A percentile compares a stretch with the other conserved stretches of the same genome.
These are phyloP conservation scores for Calonectria pteridis DNA, from an alignment of 2,329 filamentous ascomycete genomes.

Conservation along the genomic window DNA sequence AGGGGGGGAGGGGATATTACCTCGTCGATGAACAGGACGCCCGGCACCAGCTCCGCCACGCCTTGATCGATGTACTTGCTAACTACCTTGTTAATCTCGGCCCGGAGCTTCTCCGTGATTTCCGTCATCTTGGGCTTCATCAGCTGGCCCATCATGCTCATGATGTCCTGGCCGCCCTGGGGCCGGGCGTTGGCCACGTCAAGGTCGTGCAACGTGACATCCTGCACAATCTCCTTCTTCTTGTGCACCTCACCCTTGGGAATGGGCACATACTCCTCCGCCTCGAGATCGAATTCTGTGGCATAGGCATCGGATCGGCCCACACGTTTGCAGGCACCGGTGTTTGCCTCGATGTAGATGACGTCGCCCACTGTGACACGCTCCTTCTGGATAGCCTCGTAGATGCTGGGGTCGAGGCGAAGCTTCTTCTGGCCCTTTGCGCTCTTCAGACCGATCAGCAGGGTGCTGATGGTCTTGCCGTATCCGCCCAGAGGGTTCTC, in stretches of 20 bases:
- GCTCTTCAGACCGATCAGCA: slow-evolving; percentile 94
- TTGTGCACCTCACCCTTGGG: slow-evolving; percentile 99
- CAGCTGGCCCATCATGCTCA: slow-evolving; percentile 99
- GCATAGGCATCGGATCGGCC: slow-evolving; percentile 96
- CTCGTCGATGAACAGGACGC: slow-evolving; percentile 98
- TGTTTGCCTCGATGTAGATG: slow-evolving; percentile 99
- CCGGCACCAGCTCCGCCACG: slow-evolving; percentile 96
- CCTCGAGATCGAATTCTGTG: slow-evolving; percentile 98
- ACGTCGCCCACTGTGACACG: slow-evolving; percentile 96
- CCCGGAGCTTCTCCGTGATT: slow-evolving; percentile 95
- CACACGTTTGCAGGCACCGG: slow-evolving; percentile 96
- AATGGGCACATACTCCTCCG: slow-evolving; percentile 98
- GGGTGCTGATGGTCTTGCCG: slow-evolving; percentile 95
- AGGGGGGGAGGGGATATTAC: slow-evolving; percentile 60
- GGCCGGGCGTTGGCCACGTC: slow-evolving; percentile 96
- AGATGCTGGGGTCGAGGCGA: slow-evolving; percentile 95
- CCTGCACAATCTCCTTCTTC: slow-evolving; percentile 99
- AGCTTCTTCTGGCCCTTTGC: slow-evolving; percentile 98
- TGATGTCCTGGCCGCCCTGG: slow-evolving; percentile 98
- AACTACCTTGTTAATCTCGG: slow-evolving; percentile 99
- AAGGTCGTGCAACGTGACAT: slow-evolving; percentile 96
- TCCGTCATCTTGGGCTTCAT: slow-evolving; percentile 99
- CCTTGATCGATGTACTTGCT: slow-evolving; percentile 99
- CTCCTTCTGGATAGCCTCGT: slow-evolving; percentile 99
- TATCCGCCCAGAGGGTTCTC: slow-evolving; percentile 98